phyloP scores from a whole-genome alignment of 2,329 filamentous ascomycete genomes.

The Pyrenochaeta sp. region DNA sequence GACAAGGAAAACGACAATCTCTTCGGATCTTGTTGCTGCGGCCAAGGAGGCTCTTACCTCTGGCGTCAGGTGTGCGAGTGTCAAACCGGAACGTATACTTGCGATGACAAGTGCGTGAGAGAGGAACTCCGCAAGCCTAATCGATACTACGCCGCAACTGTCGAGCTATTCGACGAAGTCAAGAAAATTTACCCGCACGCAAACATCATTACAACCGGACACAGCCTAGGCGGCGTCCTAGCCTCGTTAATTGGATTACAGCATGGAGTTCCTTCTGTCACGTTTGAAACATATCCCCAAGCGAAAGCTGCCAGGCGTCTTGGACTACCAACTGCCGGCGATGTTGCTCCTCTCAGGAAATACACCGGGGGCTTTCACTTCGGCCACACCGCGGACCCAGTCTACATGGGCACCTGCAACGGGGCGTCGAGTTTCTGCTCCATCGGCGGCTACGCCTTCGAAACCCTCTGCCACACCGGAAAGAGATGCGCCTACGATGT shows the following conservation, averaged over 20 bases:
- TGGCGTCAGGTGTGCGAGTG: conserved; percentile 47
- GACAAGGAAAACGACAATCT: conserved; percentile 49
- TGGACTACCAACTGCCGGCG: conserved; percentile 37
- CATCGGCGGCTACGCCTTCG: conserved; percentile 46
- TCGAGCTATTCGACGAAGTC: conserved; percentile 44
- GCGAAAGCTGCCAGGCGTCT: conserved; percentile 44
- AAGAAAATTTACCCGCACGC: conserved; percentile 41
- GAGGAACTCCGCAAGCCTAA: conserved; percentile 41
- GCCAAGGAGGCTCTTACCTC: conserved; percentile 44
- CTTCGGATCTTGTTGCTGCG: conserved; percentile 47
- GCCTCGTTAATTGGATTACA: conserved; percentile 44
- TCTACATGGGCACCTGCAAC: conserved; percentile 49
- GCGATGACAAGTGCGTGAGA: conserved; percentile 44
- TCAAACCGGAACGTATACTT: conserved; percentile 43
- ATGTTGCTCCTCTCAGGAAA: conserved; percentile 38
- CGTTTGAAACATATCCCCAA: conserved; percentile 47
- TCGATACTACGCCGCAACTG: conserved; percentile 40
- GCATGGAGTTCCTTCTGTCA: conserved; percentile 41
- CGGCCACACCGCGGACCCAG: conserved; percentile 45
- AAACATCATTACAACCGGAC: conserved; percentile 44
- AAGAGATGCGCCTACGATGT: conserved; percentile 46
- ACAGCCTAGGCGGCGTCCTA: conserved; percentile 45
- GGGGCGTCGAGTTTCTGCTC: conserved; percentile 45
- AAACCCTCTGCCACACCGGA: conserved; percentile 46
- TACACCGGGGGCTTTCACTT: conserved; percentile 47